Evolutionary conservation across 495 filamentous ascomycete genomes (phyloP).

Genomic region (Hypoxylon fuscum): DNA sequence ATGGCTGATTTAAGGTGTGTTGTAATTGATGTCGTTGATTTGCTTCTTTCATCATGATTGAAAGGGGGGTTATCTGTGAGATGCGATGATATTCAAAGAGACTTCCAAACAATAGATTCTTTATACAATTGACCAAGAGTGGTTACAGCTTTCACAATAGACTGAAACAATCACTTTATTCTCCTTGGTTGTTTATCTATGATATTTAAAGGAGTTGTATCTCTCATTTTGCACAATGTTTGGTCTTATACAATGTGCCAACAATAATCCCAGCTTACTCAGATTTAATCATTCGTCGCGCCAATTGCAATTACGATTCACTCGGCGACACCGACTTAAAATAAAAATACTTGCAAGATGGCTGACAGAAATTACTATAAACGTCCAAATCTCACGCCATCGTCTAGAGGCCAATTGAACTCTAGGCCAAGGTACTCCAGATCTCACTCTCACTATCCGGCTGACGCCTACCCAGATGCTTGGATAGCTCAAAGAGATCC

Average conservation of each 20-base stretch:
- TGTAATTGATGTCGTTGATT: background rate
- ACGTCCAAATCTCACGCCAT: background rate
- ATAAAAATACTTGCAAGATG: constrained; percentile 12
- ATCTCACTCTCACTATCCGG: background rate
- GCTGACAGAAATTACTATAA: background rate
- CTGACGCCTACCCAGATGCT: constrained; percentile 5
- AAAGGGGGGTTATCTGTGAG: background rate
- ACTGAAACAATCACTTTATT: background rate
- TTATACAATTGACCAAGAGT: too few species aligned
- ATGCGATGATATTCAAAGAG: background rate
- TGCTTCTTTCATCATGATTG: background rate
- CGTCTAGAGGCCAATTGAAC: background rate
- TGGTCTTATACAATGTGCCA: background rate
- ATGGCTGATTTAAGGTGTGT: background rate
- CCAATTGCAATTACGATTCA: background rate
- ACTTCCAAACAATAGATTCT: background rate
- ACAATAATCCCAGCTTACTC: background rate
- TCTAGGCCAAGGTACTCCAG: too few species aligned
- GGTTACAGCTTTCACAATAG: too few species aligned
- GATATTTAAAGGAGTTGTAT: background rate
- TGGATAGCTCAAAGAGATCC: constrained; percentile 13
- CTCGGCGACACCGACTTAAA: background rate
- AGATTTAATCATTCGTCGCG: background rate
- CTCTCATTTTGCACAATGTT: background rate
- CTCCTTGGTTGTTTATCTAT: background rate